Base-by-base conservation (phyloP, 1,284 basidiomycete species). In the Ustilago trichophora region DNA sequence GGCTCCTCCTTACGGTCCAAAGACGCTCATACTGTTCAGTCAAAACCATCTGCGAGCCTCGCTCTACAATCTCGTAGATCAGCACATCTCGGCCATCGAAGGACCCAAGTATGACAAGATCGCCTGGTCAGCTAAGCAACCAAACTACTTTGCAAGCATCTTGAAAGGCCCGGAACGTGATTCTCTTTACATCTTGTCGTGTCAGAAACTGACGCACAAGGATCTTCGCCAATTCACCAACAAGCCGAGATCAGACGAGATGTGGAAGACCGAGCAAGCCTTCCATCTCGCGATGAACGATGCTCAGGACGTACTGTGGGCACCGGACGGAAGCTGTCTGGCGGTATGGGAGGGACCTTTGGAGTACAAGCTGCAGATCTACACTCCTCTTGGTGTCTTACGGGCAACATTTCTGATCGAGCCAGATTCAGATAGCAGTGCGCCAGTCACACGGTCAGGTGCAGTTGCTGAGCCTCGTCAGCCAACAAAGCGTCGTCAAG, bases 221-320 rank as follows among this genome's bases (percentile, higher is more conserved):
- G 55, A 59, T 32, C 40, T 59, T n/a, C 40, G 59, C 21, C 41
- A 36, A 9, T 55, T 58, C 26, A 41, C 50, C 32, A 50, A 51
- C 22, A 47, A 54, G 37, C 55, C 59, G 15, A 57, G 41, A 13
- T 52, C 55, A 25, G 55, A 59, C 15, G 52, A 64, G 24, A 26
- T 40, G 45, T 70, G 67, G 67, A 60, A 65, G 46, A 35, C 42
- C 29, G 62, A 65, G 13, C 54, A 90, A 91, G 91, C 93, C 81
- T 94, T 92, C 69, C 85, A 89, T 3, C 82, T 92, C n/a, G 88
- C 88, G 1, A 91, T 91, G 0, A 83, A 86, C 6, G 90, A 90
- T 19, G 82, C 91, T 19, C 85, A 89, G 13, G 90, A 90, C 0
- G 78, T 93, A n/a, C 84, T 87, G 1, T 85, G 94, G 60, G 92